Evolutionary conservation across 805 yeast species (phyloP).

Genomic region (Candida sphagnicola): DNA sequence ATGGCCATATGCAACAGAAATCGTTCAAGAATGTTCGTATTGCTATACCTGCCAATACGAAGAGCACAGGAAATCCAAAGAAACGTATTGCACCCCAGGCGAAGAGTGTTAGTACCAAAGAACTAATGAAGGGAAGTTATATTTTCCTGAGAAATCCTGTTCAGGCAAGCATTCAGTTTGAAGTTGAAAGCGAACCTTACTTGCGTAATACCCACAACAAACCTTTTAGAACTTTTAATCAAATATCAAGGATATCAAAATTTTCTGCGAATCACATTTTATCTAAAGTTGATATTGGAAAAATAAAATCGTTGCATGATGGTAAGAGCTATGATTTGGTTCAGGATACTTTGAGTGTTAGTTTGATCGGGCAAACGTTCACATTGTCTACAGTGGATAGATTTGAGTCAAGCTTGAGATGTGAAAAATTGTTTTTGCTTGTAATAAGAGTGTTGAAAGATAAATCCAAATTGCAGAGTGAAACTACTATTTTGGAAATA

Average conservation of each 20-base stretch:
- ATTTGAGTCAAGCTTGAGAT: conserved; percentile 12
- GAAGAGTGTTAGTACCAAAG: conserved; percentile 1
- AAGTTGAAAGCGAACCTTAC: conserved; percentile 27
- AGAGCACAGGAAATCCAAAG: not conserved
- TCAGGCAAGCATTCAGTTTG: conserved; percentile 26
- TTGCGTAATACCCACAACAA: conserved; percentile 9
- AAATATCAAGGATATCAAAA: not conserved
- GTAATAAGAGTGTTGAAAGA: conserved; percentile 14
- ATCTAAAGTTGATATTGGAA: conserved; percentile 12
- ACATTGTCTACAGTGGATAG: conserved; percentile 22
- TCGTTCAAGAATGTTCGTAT: not conserved
- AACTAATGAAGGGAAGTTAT: conserved; percentile 8
- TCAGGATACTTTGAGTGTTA: conserved; percentile 12
- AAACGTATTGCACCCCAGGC: not conserved
- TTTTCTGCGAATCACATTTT: conserved; percentile 13
- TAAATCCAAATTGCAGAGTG: not conserved
- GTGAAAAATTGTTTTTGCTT: conserved; percentile 15
- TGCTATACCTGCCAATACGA: not conserved
- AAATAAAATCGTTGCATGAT: conserved; percentile 10
- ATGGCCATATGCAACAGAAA: not conserved
- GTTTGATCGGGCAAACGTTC: conserved; percentile 18
- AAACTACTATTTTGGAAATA: conserved; percentile 9
- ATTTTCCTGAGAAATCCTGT: conserved; percentile 23
- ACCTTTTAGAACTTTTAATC: not conserved
- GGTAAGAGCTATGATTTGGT: conserved; percentile 13